Conservation (phyloP, 164 flowering plant species). For the Sextonia rubra region DNA sequence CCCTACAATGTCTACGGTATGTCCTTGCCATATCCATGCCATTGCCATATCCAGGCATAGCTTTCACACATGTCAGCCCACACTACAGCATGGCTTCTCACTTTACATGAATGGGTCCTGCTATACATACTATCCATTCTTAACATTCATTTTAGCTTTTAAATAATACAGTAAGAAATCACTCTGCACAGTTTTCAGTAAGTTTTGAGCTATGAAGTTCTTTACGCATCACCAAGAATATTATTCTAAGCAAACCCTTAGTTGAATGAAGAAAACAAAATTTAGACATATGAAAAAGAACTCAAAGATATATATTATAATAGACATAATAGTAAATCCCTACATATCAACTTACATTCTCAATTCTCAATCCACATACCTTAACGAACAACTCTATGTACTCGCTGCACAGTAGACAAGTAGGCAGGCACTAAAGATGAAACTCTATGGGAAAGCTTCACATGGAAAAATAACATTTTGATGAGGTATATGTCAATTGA, state of each 20-base stretch:
- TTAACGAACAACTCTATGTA: background rate
- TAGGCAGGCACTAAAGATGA: background rate
- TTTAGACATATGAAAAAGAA: background rate
- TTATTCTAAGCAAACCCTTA: too few species aligned
- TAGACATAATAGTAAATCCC: background rate
- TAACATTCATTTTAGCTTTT: background rate
- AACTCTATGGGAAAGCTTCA: background rate
- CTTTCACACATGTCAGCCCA: too few species aligned
- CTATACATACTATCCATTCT: too few species aligned
- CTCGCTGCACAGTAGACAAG: background rate
- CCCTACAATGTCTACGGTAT: too few species aligned
- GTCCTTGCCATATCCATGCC: too few species aligned
- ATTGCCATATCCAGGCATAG: too few species aligned
- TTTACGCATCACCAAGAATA: background rate
- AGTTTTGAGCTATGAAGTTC: background rate
- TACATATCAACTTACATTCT: slow-evolving; percentile 2
- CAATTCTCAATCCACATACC: background rate
- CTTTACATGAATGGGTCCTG: too few species aligned
- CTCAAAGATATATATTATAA: background rate
- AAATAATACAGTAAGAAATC: background rate
- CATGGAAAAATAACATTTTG: background rate
- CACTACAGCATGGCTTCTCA: too few species aligned
- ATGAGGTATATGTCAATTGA: background rate
- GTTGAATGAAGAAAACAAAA: too few species aligned
- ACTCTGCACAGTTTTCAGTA: background rate